Evolutionary conservation across 2,329 filamentous ascomycete genomes (phyloP).

Genomic region (Stagonosporopsis cucurbitacearum): DNA sequence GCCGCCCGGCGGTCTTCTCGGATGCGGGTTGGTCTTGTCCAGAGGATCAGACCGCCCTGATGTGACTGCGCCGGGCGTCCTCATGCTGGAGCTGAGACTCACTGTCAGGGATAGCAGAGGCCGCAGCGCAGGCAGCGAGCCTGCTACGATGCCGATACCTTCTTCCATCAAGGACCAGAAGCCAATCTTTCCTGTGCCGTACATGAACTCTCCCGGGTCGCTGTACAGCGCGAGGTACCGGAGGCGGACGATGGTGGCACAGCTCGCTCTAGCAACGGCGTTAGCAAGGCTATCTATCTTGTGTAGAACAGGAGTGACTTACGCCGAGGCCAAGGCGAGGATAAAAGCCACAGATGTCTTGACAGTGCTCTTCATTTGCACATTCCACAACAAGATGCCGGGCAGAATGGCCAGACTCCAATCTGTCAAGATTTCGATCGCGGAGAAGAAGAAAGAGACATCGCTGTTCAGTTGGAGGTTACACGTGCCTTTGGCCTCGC

Average conservation of each 20-base stretch:
- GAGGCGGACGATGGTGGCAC: conserved; percentile 51
- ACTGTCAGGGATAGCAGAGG: conserved; percentile 47
- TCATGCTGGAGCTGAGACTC: conserved; percentile 19
- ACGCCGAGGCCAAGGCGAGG: conserved; percentile 52
- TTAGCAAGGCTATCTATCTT: background rate
- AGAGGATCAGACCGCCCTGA: conserved; percentile 24
- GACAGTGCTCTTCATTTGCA: conserved; percentile 45
- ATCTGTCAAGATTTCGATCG: conserved; percentile 29
- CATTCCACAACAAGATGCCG: conserved; percentile 29
- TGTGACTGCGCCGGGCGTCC: conserved; percentile 26
- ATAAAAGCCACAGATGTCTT: conserved; percentile 51
- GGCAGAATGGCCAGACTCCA: conserved; percentile 30
- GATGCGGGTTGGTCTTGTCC: conserved; percentile 2
- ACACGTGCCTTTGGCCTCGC: conserved; percentile 27
- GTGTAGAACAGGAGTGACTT: conserved; percentile 22
- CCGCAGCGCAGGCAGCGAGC: conserved; percentile 53
- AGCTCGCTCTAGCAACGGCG: conserved; percentile 41
- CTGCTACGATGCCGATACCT: conserved; percentile 56
- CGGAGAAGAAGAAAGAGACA: conserved; percentile 30
- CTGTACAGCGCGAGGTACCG: conserved; percentile 52
- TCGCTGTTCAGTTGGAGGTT: conserved; percentile 30
- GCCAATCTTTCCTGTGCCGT: conserved; percentile 51
- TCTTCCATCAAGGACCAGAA: conserved; percentile 56
- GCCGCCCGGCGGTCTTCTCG: conserved; percentile 10
- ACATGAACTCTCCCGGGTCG: conserved; percentile 52